phyloP scores from a whole-genome alignment of 257 asterid species.

The Gynochthodes officinalis region DNA sequence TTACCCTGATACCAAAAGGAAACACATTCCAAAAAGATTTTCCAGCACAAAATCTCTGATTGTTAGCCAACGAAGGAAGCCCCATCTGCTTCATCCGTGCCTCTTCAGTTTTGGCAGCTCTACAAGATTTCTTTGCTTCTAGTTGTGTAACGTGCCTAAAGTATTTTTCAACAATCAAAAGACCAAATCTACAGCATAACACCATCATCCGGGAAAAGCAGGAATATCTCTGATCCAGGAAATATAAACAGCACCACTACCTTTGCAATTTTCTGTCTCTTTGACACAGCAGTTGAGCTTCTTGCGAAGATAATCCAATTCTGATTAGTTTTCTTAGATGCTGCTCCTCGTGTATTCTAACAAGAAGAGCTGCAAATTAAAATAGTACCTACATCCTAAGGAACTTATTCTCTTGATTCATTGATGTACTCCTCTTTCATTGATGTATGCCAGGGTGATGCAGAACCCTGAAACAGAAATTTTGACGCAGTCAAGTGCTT shows the following conservation, averaged over 20 bases:
- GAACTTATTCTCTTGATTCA: conserved; percentile 93
- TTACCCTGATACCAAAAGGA: too few relatives aligned
- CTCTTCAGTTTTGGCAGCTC: conserved; percentile 39
- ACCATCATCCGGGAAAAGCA: neutral
- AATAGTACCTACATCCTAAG: conserved; percentile 77
- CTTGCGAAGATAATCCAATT: conserved; percentile 70
- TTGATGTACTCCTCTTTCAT: conserved; percentile 83
- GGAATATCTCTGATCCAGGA: neutral
- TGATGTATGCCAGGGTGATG: conserved; percentile 77
- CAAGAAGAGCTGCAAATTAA: neutral
- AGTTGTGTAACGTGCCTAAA: conserved; percentile 63
- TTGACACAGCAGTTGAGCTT: conserved; percentile 55
- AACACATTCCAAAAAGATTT: too few relatives aligned
- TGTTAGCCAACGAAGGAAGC: conserved; percentile 30
- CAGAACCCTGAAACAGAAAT: conserved; percentile 40
- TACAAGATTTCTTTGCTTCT: conserved; percentile 50
- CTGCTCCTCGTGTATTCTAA: neutral
- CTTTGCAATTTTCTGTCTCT: conserved; percentile 81
- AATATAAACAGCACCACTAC: conserved; percentile 29
- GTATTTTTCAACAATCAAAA: neutral
- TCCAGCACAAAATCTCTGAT: too few relatives aligned
- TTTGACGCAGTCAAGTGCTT: neutral
- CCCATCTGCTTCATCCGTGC: conserved; percentile 27
- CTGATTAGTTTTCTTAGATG: conserved; percentile 52
- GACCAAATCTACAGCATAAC: neutral